Conservation (phyloP, 805 yeast genomes). For the Martiniozyma abietophila region DNA sequence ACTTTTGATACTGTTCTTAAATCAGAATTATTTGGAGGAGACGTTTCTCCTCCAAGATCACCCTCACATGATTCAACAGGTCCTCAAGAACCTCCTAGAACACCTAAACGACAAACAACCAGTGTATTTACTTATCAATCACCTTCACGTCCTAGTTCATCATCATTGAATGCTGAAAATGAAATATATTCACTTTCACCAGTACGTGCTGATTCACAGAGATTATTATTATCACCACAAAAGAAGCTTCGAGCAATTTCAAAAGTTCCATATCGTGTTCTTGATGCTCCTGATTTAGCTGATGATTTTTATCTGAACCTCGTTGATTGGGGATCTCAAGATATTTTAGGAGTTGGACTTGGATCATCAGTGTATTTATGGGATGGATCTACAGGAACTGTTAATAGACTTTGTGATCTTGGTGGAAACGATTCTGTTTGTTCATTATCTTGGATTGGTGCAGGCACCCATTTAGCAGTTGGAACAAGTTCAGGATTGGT, state of each 20-base stretch:
- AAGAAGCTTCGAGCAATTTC: conserved; percentile 70
- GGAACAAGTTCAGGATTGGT: conserved; percentile 84
- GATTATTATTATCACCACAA: conserved; percentile 69
- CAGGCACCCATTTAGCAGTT: conserved; percentile 89
- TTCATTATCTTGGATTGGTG: conserved; percentile 85
- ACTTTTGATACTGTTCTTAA: conserved; percentile 80
- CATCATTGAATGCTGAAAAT: conserved; percentile 50
- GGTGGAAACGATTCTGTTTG: conserved; percentile 61
- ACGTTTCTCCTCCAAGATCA: conserved; percentile 39
- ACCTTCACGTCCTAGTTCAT: conserved; percentile 55
- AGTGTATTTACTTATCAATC: conserved; percentile 71
- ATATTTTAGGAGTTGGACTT: conserved; percentile 81
- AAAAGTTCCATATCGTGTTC: conserved; percentile 82
- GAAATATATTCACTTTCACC: conserved; percentile 79
- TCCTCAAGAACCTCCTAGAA: conserved; percentile 20
- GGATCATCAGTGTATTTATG: conserved; percentile 84
- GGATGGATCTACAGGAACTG: conserved; percentile 81
- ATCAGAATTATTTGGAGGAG: conserved; percentile 87
- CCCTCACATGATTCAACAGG: too few species aligned
- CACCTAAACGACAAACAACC: conserved; percentile 30
- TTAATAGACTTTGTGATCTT: conserved; percentile 69
- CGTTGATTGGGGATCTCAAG: conserved; percentile 93
- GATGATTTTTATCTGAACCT: conserved; percentile 90
- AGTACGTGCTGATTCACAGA: conserved; percentile 81
- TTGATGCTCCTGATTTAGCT: conserved; percentile 92